A percentile compares a stretch with the other conserved stretches of the same genome.
Evolutionary conservation across 1,139 yeast species (phyloP).

Genomic region (Yamadazyma songkhlaensis): DNA sequence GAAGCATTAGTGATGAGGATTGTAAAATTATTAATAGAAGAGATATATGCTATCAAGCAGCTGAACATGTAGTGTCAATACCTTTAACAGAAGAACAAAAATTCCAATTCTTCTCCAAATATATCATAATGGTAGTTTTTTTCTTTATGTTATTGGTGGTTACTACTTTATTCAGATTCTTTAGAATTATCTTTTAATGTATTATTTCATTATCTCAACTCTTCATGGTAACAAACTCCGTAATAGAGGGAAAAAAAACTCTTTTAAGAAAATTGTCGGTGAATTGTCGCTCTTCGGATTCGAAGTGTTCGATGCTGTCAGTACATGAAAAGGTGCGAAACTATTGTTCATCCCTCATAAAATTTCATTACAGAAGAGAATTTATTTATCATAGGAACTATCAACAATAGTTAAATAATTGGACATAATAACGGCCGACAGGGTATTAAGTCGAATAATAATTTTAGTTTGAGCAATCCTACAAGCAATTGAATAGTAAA

Average conservation of each 20-base stretch:
- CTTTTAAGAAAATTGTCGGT: no score
- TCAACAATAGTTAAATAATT: no score
- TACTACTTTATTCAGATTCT: slow-evolving; percentile 23
- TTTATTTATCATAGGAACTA: no score
- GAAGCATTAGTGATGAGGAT: slow-evolving; percentile 27
- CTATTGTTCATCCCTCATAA: slow-evolving; percentile 1
- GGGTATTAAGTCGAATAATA: no score
- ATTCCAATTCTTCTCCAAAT: slow-evolving; percentile 19
- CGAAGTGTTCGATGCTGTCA: no score
- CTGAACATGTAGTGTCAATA: slow-evolving; percentile 43
- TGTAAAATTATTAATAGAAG: slow-evolving; percentile 39
- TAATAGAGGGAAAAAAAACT: no score
- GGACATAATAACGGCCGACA: no score
- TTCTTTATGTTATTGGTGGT: slow-evolving; percentile 20
- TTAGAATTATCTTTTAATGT: not conserved
- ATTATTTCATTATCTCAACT: not conserved
- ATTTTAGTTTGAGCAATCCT: no score
- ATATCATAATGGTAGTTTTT: slow-evolving; percentile 20
- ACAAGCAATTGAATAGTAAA: no score
- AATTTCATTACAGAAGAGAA: not conserved
- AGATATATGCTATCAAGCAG: slow-evolving; percentile 41
- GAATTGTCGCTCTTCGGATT: no score
- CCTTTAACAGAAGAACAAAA: slow-evolving; percentile 36
- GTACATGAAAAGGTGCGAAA: not conserved
- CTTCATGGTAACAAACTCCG: no score